Evolutionary conservation across 805 yeast species (phyloP), one percentile per base, ranked within the genome.

Genomic region (Candida saitoana): DNA sequence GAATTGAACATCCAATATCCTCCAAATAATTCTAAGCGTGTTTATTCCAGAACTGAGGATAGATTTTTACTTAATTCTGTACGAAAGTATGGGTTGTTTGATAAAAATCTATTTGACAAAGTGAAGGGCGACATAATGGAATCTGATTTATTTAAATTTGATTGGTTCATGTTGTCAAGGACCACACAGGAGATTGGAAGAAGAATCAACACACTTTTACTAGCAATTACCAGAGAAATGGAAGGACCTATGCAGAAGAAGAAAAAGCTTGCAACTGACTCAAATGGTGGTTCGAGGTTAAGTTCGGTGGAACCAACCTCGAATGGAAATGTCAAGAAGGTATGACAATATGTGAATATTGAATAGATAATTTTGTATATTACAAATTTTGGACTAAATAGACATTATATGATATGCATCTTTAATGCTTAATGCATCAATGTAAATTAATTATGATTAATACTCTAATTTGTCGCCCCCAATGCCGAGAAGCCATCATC

Each of bases 11-110:
- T 86, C 18, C 84, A 77, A 41, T 86, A 84, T 46, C 91, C 93
- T 0, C 90, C 90, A n/a, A 85, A 84, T 55, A 85, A 84, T 56
- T 84, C 93, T 9, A 84, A 85, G 54, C 66, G 89, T 50, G 73
- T 84, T 6, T 86, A 83, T 52, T 79, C 86, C 6, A 76, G 77
- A 24, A 59, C 73, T 0, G 95, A 86, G 55, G 95, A 86, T 55
- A 70, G 87, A 40, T 86, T 80, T 50, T 64, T 86, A 18, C 55
- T 86, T 38, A 51, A 74, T 20, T 74, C 78, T 41, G 83, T 82
- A 1, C 71, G 82, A 57, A 81, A 81, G 50, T 71, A 76, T 49
- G 95, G 95, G 0, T 58, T 85, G 18, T 68, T 76, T 52, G 66
- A 77, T 36, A 82, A 79, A 18, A 72, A 76, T 40, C 63, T 85